Base-by-base conservation (phyloP, 176 grass and related monocot genomes). In the Saccharum spontaneum region DNA sequence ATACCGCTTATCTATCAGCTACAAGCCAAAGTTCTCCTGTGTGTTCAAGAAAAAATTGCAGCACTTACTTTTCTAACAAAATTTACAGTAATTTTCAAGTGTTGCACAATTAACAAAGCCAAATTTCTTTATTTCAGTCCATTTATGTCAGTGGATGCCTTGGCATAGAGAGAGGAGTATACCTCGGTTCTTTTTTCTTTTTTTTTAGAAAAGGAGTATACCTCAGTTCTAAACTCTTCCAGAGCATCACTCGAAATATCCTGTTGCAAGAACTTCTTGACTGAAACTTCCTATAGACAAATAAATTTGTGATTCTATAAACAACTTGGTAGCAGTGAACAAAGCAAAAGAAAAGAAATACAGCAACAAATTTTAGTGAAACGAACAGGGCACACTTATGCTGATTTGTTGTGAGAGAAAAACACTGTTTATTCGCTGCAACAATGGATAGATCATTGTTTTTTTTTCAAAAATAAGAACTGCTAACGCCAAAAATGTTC, bases 241-340 rank as follows among this genome's bases (percentile, higher is more conserved):
- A 97, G 88, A 77, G 94, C 94, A 92, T 99, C 97, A 57, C 85
- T 92, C 54, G 97, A 99, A 90, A 99, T 91, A 86, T 99, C 97
- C 92, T 99, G 97, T 82, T 99, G 94, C 84, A 99, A 90, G 86
- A 99, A 99, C 82, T 94, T 99, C 79, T 99, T 99, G 67, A 97
- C 97, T 34, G 97, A 94, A 92, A 99, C 91, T 96, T 99, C 97
- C 97, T 99, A 83, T 69, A 81, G 72, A 81, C 16, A 89, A 91
- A 73, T 22, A 17, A 23, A 69, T 55, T 83, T 38, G 52, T 85
- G 86, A 90, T 72, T 31, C 73, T 85, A 38, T 76, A 87, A 87
- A 79, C 28, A 66, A 33, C 28, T 66, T 33, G 13, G 12, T 38
- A 67, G 13, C 20, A 57, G 13, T 60, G 66, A 64, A 74, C 13